Evolutionary conservation across 768 basidiomycete genomes (phyloP).

Genomic region (Tulasnella calospora): DNA sequence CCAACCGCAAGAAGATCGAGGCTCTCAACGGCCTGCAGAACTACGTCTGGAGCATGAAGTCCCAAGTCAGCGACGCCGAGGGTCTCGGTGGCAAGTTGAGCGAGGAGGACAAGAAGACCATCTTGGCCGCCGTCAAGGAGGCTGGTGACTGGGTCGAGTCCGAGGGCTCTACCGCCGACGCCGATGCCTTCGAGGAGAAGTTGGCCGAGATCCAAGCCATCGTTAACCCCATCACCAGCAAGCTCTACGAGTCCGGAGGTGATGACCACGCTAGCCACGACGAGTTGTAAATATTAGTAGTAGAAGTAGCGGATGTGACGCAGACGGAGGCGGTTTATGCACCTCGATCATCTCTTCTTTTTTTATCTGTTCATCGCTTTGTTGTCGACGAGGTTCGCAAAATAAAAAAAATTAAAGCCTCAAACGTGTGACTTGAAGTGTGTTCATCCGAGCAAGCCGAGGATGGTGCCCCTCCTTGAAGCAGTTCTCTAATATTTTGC

Average conservation of each 20-base stretch:
- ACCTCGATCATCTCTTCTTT: neutral
- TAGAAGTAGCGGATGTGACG: neutral
- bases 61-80: constrained; percentile 77
- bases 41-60: constrained; percentile 82
- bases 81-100: constrained; percentile 85
- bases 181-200: constrained; percentile 92
- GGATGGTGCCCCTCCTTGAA: too few species aligned
- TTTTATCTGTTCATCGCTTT: neutral
- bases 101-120: constrained; percentile 77
- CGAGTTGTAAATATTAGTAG: constrained; percentile 30
- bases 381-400: neutral
- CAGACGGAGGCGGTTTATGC: neutral
- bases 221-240: constrained; percentile 80
- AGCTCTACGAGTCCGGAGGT: constrained; percentile 53
- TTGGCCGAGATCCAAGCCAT: constrained; percentile 69
- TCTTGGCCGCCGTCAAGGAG: constrained; percentile 79
- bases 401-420: constrained; percentile 8
- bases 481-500: neutral
- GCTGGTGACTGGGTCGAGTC: constrained; percentile 89
- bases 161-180: constrained; percentile 65
- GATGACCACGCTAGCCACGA: constrained; percentile 32
- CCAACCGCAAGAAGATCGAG: constrained; percentile 76
- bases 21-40: constrained; percentile 76
- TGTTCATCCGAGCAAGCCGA: neutral
- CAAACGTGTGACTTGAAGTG: neutral